A percentile compares a stretch with the other conserved stretches of the same genome.
phyloP scores from a whole-genome alignment of 345 rosid genomes.

The sweet orange (Citrus sinensis) region DNA sequence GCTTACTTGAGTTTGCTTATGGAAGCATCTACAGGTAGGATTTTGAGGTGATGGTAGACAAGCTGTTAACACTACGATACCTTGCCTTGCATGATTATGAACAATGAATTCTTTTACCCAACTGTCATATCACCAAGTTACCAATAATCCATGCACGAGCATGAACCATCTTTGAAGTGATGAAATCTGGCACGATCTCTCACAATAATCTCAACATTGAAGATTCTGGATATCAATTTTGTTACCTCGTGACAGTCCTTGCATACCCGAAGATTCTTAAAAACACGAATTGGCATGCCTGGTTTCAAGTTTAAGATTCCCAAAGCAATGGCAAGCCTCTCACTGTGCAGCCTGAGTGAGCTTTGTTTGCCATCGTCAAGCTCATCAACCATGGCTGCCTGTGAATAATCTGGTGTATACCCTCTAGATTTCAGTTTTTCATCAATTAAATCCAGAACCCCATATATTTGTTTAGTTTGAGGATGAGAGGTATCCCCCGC shows the following conservation, averaged over 20 bases:
- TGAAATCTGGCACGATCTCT: conserved; percentile 77
- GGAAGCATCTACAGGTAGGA: no score
- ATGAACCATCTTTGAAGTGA: conserved; percentile 66
- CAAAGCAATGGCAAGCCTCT: conserved; percentile 78
- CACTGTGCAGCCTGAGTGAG: conserved; percentile 65
- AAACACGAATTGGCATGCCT: conserved; percentile 57
- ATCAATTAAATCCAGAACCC: conserved; percentile 49
- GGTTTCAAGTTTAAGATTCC: conserved; percentile 62
- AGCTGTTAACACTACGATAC: background rate
- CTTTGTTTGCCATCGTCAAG: conserved; percentile 36
- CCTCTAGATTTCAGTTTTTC: conserved; percentile 42
- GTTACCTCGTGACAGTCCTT: conserved; percentile 71
- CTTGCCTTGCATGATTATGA: background rate
- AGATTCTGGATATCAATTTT: conserved; percentile 57
- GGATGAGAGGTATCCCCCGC: conserved; percentile 86
- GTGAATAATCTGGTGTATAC: conserved; percentile 50
- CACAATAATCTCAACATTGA: conserved; percentile 61
- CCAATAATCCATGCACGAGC: conserved; percentile 85
- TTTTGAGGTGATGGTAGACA: background rate
- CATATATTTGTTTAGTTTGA: conserved; percentile 50
- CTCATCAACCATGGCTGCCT: conserved; percentile 52
- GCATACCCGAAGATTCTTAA: conserved; percentile 80
- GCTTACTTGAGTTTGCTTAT: no score
- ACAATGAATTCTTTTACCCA: background rate
- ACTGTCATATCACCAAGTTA: conserved; percentile 45